These are phyloP conservation scores for Pichia phayaonensis DNA, from an alignment of 805 yeast species.

Conservation along the genomic window DNA sequence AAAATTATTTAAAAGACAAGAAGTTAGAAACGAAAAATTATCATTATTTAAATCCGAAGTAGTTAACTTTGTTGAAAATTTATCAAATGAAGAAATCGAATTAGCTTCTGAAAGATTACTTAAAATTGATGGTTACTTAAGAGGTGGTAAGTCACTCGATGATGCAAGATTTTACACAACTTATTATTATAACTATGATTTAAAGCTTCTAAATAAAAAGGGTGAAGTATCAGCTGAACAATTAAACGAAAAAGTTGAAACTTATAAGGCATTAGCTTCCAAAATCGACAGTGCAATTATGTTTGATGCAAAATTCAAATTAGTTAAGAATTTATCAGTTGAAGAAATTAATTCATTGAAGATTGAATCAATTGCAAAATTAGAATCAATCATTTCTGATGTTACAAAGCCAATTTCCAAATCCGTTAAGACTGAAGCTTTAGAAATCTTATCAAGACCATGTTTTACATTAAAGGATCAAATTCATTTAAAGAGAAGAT, in stretches of 20 bases:
- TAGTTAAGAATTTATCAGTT: conserved; percentile 32
- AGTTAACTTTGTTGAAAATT: conserved; percentile 19
- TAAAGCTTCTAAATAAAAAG: conserved; percentile 33
- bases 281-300: conserved; percentile 38
- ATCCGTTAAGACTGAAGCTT: conserved; percentile 35
- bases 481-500: conserved; percentile 36
- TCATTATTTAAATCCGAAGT: conserved; percentile 28
- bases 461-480: conserved; percentile 32
- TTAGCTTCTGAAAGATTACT: conserved; percentile 47
- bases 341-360: conserved; percentile 27
- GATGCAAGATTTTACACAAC: conserved; percentile 59
- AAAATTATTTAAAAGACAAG: conserved; percentile 34
- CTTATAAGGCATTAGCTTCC: conserved; percentile 33
- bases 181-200: conserved; percentile 38
- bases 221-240: conserved; percentile 30
- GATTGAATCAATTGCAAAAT: conserved; percentile 11
- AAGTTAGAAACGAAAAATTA: conserved; percentile 28
- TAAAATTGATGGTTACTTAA: conserved; percentile 44
- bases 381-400: conserved; percentile 18
- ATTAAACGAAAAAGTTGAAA: conserved; percentile 14
- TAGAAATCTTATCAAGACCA: conserved; percentile 35
- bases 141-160: conserved; percentile 47
- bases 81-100: conserved; percentile 23
- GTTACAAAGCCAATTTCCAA: conserved; percentile 23
- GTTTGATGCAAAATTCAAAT: conserved; percentile 37